phyloP scores from a whole-genome alignment of 257 asterid species.

The Asclepias syriaca region DNA sequence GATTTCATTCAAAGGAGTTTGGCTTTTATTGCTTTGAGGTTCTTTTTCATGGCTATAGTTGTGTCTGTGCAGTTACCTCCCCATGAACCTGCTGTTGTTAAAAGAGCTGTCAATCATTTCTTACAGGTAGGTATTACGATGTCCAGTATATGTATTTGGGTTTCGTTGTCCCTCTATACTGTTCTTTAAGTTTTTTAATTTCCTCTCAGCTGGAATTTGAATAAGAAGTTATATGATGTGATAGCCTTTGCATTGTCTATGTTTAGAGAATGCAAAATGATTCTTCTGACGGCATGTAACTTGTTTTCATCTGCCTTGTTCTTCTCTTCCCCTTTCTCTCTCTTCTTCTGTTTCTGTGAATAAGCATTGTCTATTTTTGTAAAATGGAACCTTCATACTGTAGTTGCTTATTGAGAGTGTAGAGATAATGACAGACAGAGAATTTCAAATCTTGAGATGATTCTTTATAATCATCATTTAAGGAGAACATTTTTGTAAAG shows the following conservation, averaged over 20 bases:
- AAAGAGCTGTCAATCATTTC: constrained; percentile 79
- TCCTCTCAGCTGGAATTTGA: neutral
- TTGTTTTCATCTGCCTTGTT: neutral
- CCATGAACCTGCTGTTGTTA: constrained; percentile 77
- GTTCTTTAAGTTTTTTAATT: neutral
- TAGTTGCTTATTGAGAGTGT: no score
- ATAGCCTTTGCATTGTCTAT: neutral
- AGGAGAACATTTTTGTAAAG: neutral
- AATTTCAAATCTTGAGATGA: neutral
- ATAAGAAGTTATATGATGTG: no score
- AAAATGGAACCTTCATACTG: no score
- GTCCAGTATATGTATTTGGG: constrained; percentile 9
- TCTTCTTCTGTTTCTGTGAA: no score
- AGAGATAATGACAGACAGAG: no score
- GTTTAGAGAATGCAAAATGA: neutral
- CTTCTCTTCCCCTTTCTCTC: neutral
- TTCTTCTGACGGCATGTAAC: neutral
- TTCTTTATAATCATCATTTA: neutral
- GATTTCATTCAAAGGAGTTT: neutral
- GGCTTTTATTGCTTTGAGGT: neutral
- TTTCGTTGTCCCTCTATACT: neutral
- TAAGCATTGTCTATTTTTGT: no score
- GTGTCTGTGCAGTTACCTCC: constrained; percentile 64
- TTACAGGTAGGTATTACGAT: constrained; percentile 50
- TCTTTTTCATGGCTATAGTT: constrained; percentile 5